A percentile compares a stretch with the other conserved stretches of the same genome.
phyloP scores from a whole-genome alignment of 1,139 yeast genomes.

The Debaryomyces udenii region DNA sequence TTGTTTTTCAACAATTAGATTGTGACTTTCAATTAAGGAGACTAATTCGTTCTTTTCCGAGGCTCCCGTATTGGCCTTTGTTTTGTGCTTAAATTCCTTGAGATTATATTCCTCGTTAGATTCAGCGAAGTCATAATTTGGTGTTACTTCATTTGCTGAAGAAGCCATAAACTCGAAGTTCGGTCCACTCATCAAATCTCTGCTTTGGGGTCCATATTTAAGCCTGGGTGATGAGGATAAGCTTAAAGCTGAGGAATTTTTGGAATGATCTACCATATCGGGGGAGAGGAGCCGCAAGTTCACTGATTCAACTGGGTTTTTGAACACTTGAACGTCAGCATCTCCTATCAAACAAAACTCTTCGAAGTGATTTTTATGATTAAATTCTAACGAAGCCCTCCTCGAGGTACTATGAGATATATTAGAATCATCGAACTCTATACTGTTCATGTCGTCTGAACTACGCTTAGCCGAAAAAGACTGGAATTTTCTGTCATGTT shows the following conservation, averaged over 20 bases:
- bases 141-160: too few species aligned
- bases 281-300: conserved; percentile 9
- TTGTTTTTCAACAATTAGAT: conserved; percentile 28
- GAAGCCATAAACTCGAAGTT: too few species aligned
- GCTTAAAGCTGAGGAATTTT: neutral
- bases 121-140: too few species aligned
- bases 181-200: too few species aligned
- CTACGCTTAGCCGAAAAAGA: neutral
- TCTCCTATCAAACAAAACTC: conserved; percentile 20
- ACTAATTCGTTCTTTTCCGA: conserved; percentile 28
- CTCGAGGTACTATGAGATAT: conserved; percentile 26
- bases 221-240: conserved; percentile 6
- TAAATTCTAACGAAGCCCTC: conserved; percentile 17
- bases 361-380: neutral
- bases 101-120: too few species aligned
- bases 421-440: conserved; percentile 21
- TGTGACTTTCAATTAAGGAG: conserved; percentile 29
- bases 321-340: conserved; percentile 27
- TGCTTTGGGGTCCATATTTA: too few species aligned
- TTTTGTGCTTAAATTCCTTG: too few species aligned
- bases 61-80: neutral
- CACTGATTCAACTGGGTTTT: conserved; percentile 14
- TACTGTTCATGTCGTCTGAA: conserved; percentile 10
- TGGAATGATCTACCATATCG: too few species aligned
- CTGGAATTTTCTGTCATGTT: neutral